Evolutionary conservation across 1,284 basidiomycete genomes (phyloP).

Genomic region (Rhodotorula glutinis): DNA sequence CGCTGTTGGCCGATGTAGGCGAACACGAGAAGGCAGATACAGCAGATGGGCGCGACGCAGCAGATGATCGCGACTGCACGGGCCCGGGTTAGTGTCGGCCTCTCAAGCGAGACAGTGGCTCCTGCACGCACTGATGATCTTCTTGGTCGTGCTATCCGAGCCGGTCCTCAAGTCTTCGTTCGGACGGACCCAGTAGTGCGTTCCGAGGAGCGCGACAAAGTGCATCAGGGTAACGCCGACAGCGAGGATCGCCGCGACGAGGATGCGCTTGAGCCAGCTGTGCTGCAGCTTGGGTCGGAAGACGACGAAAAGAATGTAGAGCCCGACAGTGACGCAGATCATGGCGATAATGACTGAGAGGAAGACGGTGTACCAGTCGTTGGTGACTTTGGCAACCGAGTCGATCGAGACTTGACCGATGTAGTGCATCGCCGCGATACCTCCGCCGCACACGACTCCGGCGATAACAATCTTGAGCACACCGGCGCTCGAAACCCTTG

Average conservation of each 20-base stretch:
- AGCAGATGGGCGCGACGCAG: slow-evolving; percentile 50
- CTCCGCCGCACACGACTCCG: slow-evolving; percentile 51
- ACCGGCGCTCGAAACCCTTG: slow-evolving; percentile 48
- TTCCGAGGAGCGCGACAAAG: slow-evolving; percentile 44
- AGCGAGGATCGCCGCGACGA: slow-evolving; percentile 50
- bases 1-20: slow-evolving; percentile 48
- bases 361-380: slow-evolving; percentile 49
- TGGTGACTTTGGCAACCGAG: slow-evolving; percentile 50
- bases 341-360: slow-evolving; percentile 52
- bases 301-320: slow-evolving; percentile 55
- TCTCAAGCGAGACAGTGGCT: not conserved
- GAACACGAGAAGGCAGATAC: slow-evolving; percentile 49
- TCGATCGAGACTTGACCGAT: slow-evolving; percentile 53
- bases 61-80: slow-evolving; percentile 48
- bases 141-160: slow-evolving; percentile 20
- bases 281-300: slow-evolving; percentile 53
- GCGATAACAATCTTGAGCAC: slow-evolving; percentile 50
- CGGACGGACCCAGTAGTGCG: slow-evolving; percentile 33
- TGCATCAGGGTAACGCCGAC: slow-evolving; percentile 51
- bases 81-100: not conserved
- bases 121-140: slow-evolving; percentile 26
- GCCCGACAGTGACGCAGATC: slow-evolving; percentile 50
- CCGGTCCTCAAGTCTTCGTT: slow-evolving; percentile 13
- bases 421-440: slow-evolving; percentile 54
- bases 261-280: slow-evolving; percentile 50